phyloP scores from a whole-genome alignment of 2,329 filamentous ascomycete genomes.

The Fusarium compactum region DNA sequence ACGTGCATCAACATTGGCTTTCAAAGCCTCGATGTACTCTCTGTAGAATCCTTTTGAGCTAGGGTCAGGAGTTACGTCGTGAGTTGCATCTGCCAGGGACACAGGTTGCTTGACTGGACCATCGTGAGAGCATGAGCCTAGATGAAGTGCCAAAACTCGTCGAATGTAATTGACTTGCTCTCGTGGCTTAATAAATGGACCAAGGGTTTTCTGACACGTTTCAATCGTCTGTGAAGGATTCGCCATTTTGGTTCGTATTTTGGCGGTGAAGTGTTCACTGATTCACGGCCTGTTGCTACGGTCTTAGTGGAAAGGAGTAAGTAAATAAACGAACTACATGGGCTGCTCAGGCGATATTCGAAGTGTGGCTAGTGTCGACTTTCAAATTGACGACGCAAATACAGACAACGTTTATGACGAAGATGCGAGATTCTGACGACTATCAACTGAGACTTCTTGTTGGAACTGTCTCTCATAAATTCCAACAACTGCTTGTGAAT shows the following conservation, averaged over 20 bases:
- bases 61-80: conserved; percentile 51
- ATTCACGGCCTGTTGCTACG: conserved; percentile 22
- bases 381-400: background rate
- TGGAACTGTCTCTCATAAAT: background rate
- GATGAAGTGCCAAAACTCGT: conserved; percentile 65
- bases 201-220: conserved; percentile 59
- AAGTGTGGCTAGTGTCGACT: conserved; percentile 29
- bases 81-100: conserved; percentile 60
- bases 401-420: no score
- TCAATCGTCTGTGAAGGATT: conserved; percentile 51
- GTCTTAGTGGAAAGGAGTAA: conserved; percentile 23
- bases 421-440: background rate
- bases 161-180: conserved; percentile 69
- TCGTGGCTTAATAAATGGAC: conserved; percentile 66
- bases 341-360: conserved; percentile 9
- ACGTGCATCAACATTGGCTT: conserved; percentile 64
- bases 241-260: conserved; percentile 46
- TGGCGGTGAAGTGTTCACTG: conserved; percentile 20
- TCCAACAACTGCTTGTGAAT: background rate
- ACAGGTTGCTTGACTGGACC: conserved; percentile 60
- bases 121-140: conserved; percentile 61
- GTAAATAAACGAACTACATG: conserved; percentile 33
- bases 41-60: conserved; percentile 62
- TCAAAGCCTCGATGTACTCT: conserved; percentile 67
- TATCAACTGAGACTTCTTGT: background rate